Conservation (phyloP, 2,329 filamentous ascomycete species). For the Orbilia javanica region DNA sequence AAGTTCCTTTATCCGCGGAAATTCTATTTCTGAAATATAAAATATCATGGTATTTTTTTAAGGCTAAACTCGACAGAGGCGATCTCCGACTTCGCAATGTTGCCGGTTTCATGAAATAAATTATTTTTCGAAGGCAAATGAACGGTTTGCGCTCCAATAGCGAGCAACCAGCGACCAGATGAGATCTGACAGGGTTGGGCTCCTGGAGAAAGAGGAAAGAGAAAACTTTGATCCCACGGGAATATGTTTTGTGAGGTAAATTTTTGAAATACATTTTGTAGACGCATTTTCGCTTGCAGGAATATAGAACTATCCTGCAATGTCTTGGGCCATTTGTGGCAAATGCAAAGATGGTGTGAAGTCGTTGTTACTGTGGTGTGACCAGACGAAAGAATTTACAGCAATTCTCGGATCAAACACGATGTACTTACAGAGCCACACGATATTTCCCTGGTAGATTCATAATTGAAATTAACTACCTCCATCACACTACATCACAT, state of each 20-base stretch:
- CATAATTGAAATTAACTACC: neutral
- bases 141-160: neutral
- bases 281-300: neutral
- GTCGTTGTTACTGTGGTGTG: constrained; percentile 12
- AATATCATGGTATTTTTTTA: too few species aligned
- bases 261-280: neutral
- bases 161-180: neutral
- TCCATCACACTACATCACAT: constrained; percentile 6
- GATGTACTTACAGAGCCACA: neutral
- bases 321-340: neutral
- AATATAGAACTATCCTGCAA: neutral
- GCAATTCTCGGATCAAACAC: constrained; percentile 17
- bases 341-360: constrained; percentile 22
- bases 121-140: neutral
- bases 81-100: neutral
- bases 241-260: neutral
- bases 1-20: too few species aligned
- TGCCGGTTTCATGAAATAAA: neutral
- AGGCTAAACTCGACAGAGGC: neutral
- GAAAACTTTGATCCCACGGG: neutral
- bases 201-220: too few species aligned
- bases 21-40: too few species aligned
- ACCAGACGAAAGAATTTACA: constrained; percentile 1
- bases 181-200: neutral
- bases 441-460: neutral